A percentile compares a stretch with the other conserved stretches of the same genome.
phyloP scores from a whole-genome alignment of 1,284 basidiomycete species.

The Boletus sp. region DNA sequence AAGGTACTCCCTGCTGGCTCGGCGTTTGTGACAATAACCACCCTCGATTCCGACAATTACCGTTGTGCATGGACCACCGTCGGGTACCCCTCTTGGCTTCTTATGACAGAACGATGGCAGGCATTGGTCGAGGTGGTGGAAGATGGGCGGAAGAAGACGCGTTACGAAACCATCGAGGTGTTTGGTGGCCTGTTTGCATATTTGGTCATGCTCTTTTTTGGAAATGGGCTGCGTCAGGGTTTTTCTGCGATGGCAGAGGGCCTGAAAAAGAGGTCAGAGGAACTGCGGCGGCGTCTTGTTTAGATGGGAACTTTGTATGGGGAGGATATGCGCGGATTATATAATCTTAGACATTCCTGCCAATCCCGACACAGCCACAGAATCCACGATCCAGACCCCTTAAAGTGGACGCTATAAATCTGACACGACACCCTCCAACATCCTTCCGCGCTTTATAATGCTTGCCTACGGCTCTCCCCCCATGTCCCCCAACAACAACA shows the following conservation, averaged over 20 bases:
- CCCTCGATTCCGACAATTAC: conserved; percentile 48
- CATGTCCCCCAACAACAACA: conserved; percentile 6
- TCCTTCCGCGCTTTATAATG: conserved; percentile 14
- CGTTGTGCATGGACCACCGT: conserved; percentile 55
- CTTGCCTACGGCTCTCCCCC: conserved; percentile 16
- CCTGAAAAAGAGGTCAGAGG: conserved; percentile 53
- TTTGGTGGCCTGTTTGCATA: conserved; percentile 57
- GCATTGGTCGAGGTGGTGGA: conserved; percentile 48
- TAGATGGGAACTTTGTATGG: conserved; percentile 1
- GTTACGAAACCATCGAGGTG: conserved; percentile 62
- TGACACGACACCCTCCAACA: conserved; percentile 13
- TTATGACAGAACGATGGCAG: conserved; percentile 58
- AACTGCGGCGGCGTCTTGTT: conserved; percentile 3
- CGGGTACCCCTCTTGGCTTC: conserved; percentile 44
- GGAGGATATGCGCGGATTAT: not conserved
- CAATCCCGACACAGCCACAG: conserved; percentile 28
- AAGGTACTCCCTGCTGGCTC: conserved; percentile 34
- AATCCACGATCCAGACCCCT: conserved; percentile 22
- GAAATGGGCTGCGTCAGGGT: conserved; percentile 40
- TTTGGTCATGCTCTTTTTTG: conserved; percentile 46
- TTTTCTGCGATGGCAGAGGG: conserved; percentile 56
- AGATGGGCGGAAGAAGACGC: conserved; percentile 40
- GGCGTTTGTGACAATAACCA: conserved; percentile 41
- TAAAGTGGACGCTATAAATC: conserved; percentile 16
- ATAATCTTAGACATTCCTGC: conserved; percentile 26